Evolutionary conservation across 179 eudicot genomes (phyloP), one percentile per base, ranked within the genome.

Genomic region (Gypsophila paniculata): DNA sequence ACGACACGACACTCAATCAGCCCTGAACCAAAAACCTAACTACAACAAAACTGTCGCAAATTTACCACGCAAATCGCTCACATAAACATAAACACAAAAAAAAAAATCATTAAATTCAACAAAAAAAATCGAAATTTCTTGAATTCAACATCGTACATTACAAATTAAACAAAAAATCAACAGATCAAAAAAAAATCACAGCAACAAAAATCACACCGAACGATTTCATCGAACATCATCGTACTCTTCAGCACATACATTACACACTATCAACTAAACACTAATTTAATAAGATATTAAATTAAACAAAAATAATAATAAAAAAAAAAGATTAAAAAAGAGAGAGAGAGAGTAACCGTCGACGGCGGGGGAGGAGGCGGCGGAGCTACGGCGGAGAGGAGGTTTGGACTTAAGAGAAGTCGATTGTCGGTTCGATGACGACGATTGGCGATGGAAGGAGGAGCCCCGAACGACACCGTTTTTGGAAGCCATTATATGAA

Each of bases 331-430:
- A 29, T 29, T 29, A 29, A 29, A 19, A 10, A 14, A 21, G 8
- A 1, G 13, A 69, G 58, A 70, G 73, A n/a, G n/a, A n/a, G n/a
- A n/a, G 73, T 72, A 25, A 89, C 95, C 88, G 48, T 83, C 75
- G 39, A 54, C 64, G 26, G 65, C 76, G 65, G 61, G 59, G 21
- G 4, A 55, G 62, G 21, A 29, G 71, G 36, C 74, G 22, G 68
- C 77, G 19, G 82, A 69, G 74, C 81, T 82, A 14, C 97, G 97
- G 72, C 97, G 97, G 18, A 78, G 85, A 2, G 78, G 76, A 69
- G 88, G 78, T 75, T 86, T 87, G 22, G 94, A 83, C 79, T 91
- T 91, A 71, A 82, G 82, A 21, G 91, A 81, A 17, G 90, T 15
- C 0, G 78, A 71, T 0, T 55, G 69, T 19, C 82, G 78, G 67